Evolutionary conservation across 2,329 filamentous ascomycete species (phyloP).

Genomic region (Aureobasidium sp.): DNA sequence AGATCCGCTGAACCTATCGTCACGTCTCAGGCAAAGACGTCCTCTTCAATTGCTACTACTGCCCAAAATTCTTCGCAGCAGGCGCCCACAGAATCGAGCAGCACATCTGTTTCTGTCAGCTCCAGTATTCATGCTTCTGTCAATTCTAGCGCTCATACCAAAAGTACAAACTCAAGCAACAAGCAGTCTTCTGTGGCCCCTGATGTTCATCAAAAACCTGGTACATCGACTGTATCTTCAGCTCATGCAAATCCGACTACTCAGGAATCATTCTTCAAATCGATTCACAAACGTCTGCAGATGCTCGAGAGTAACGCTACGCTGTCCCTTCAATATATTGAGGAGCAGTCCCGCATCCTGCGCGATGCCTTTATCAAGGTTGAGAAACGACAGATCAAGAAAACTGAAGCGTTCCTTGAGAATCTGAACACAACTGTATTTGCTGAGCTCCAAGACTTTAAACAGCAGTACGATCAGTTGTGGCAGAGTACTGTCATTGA

Average conservation of each 20-base stretch:
- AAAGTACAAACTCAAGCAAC: not conserved
- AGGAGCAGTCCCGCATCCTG: constrained; percentile 85
- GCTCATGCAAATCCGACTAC: constrained; percentile 36
- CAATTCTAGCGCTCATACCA: not conserved
- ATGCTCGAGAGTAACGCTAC: constrained; percentile 89
- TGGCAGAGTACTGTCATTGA: constrained; percentile 95
- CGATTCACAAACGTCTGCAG: constrained; percentile 83
- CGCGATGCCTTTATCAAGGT: constrained; percentile 79
- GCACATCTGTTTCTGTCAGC: not conserved
- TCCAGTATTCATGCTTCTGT: not conserved
- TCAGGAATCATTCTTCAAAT: constrained; percentile 97
- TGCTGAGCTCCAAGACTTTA: constrained; percentile 65
- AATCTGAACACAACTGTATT: constrained; percentile 82
- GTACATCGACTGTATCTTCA: constrained; percentile 9
- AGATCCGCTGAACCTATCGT: not conserved
- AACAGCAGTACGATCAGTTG: constrained; percentile 85
- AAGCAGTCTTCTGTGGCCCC: not conserved
- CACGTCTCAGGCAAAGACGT: not conserved
- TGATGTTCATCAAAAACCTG: not conserved
- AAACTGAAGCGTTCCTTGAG: constrained; percentile 72
- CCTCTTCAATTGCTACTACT: not conserved
- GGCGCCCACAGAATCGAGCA: not conserved
- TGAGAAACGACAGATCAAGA: constrained; percentile 78
- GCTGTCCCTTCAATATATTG: constrained; percentile 87
- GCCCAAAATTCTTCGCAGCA: not conserved